Conservation (phyloP, 2,329 filamentous ascomycete genomes). For the Penicillium hesseltinei region DNA sequence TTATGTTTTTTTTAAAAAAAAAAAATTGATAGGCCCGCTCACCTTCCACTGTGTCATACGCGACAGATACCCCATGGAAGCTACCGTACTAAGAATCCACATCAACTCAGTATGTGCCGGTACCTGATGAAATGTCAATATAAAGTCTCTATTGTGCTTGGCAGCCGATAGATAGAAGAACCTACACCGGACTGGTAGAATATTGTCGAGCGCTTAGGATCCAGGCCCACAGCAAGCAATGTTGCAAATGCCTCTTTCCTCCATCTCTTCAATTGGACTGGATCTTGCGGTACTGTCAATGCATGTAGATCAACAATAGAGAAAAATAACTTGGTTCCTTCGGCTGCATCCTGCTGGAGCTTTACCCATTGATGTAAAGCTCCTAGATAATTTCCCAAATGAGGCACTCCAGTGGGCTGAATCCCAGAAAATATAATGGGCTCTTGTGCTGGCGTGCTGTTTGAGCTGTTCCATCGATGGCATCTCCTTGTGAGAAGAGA, state of each 20-base stretch:
- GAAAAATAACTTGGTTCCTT: constrained; percentile 67
- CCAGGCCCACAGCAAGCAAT: constrained; percentile 77
- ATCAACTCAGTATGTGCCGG: constrained; percentile 83
- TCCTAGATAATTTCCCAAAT: constrained; percentile 93
- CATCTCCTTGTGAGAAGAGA: constrained; percentile 6
- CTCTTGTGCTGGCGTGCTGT: constrained; percentile 11
- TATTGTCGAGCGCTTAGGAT: constrained; percentile 71
- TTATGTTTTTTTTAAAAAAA: not conserved
- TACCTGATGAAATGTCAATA: constrained; percentile 50
- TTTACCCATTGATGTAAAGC: constrained; percentile 83
- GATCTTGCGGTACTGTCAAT: constrained; percentile 73
- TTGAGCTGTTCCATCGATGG: constrained; percentile 17
- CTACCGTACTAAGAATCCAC: constrained; percentile 93
- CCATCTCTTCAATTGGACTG: constrained; percentile 59
- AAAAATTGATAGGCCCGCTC: constrained; percentile 13
- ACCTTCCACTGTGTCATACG: constrained; percentile 99
- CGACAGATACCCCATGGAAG: constrained; percentile 88
- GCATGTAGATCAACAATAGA: constrained; percentile 93
- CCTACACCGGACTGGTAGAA: constrained; percentile 79
- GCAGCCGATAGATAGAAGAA: not conserved
- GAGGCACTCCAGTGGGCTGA: constrained; percentile 90
- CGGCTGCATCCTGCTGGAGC: constrained; percentile 64
- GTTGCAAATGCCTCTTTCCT: constrained; percentile 75
- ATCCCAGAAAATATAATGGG: constrained; percentile 87
- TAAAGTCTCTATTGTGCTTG: not conserved